Base-by-base conservation (phyloP, 768 basidiomycete genomes). In the Agaricus subrufescens region DNA sequence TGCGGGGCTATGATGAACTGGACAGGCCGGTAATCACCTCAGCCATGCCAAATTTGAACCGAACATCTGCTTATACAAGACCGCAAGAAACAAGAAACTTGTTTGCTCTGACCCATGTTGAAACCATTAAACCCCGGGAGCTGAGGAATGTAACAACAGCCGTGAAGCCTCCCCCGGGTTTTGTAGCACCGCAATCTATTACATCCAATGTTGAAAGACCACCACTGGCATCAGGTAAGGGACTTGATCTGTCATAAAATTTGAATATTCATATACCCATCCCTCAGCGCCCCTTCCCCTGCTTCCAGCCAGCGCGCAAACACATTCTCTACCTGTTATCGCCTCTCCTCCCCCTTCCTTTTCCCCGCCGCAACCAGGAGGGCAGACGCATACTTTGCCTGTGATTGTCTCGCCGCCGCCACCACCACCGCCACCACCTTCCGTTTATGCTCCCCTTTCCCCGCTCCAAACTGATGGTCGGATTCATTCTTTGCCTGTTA, bases 31-130 rank as follows among this genome's bases (percentile, higher is more conserved):
- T 15, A 19, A 15, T 15, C 14, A 19, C 19, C 19, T 19, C 19
- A 19, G 19, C 19, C 19, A 19, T 19, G 19, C 19, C 14, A 42
- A 15, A 50, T 43, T 38, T 8, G 14, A 45, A 14, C 4, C 48
- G 42, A 1, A 37, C 12, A 11, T 19, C 48, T 9, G 19, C 42
- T 1, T 44, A 27, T 31, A 40, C 15, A 19, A 45, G 3, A 3
- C 46, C 45, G 11, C 25, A 54, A 15, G 45, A 34, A 23, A 29
- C 55, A 34, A 50, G 43, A 27, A 56, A n/a, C 27, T 23, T 56
- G 31, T 56, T 56, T 31, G 42, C 48, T 27, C 42, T 56, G 25
- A 50, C 43, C 7, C 50, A 56, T 38, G 31, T 56, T 11, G 43
- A 56, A 11, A 34, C n/a, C 37, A 19, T 38, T 27, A 42, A 56